Conservation (phyloP, 1,284 basidiomycete genomes). For the Athelia sp. region DNA sequence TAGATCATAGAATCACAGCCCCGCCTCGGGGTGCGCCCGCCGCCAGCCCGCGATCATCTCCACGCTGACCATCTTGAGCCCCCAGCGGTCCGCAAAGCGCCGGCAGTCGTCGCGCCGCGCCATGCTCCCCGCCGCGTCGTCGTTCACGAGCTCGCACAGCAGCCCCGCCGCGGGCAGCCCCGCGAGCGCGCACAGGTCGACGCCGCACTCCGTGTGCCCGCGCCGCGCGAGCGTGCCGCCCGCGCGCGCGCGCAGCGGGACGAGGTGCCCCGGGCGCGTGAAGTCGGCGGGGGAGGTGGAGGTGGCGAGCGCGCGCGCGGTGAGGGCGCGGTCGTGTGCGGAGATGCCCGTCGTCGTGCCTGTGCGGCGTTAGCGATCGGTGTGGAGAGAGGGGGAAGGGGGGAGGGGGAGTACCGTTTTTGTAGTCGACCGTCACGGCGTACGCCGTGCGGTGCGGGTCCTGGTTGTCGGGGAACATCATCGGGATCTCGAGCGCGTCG, state of each 20-base stretch:
- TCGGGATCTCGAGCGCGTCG: conserved; percentile 80
- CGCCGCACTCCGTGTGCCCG: conserved; percentile 91
- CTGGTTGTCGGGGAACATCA: conserved; percentile 91
- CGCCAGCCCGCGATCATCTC: conserved; percentile 63
- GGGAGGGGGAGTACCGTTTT: conserved; percentile 52
- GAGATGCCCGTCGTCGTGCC: conserved; percentile 96
- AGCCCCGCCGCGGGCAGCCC: conserved; percentile 78
- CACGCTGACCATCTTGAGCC: conserved; percentile 91
- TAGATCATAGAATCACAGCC: too few species aligned
- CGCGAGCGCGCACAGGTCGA: conserved; percentile 85
- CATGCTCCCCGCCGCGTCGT: conserved; percentile 90
- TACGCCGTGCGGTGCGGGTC: conserved; percentile 95
- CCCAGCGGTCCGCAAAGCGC: conserved; percentile 88
- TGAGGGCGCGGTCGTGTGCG: conserved; percentile 90
- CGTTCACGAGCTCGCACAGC: conserved; percentile 94
- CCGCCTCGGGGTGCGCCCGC: conserved; percentile 3
- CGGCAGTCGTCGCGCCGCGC: conserved; percentile 93
- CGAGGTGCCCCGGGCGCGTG: conserved; percentile 91
- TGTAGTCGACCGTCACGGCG: conserved; percentile 96
- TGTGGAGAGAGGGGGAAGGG: conserved; percentile 3
- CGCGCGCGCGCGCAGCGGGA: conserved; percentile 82
- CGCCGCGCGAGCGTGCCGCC: conserved; percentile 83
- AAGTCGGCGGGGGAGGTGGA: conserved; percentile 71
- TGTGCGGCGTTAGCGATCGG: conserved; percentile 21
- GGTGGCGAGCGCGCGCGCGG: conserved; percentile 78